Evolutionary conservation across 1,284 basidiomycete genomes (phyloP).

Genomic region (Ceratobasidium sp.): DNA sequence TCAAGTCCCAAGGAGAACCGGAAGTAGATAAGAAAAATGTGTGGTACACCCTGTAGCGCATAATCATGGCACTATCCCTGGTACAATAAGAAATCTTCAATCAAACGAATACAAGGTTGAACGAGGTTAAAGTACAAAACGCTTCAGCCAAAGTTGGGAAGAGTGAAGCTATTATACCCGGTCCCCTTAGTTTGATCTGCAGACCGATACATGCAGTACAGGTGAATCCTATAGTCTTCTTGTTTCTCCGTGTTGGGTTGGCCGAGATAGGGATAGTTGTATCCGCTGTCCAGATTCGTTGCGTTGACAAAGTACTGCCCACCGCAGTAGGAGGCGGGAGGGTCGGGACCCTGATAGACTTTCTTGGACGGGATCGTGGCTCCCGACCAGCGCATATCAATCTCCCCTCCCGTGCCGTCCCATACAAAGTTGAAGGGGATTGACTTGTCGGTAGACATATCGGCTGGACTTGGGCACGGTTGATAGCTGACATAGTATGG

Average conservation of each 20-base stretch:
- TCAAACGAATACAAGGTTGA: too few relatives aligned
- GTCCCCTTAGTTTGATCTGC: neutral
- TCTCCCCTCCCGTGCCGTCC: neutral
- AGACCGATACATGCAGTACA: neutral
- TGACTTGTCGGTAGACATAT: neutral
- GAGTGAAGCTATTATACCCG: neutral
- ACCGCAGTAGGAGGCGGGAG: neutral
- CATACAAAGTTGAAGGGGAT: constrained; percentile 16
- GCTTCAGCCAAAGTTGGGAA: neutral
- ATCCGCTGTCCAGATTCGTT: neutral
- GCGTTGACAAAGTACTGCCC: neutral
- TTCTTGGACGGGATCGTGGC: neutral
- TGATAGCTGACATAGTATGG: neutral
- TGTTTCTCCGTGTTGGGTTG: neutral
- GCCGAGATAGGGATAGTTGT: neutral
- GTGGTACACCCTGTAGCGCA: too few relatives aligned
- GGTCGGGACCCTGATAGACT: neutral
- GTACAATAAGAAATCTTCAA: too few relatives aligned
- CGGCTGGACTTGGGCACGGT: neutral
- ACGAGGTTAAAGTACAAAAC: too few relatives aligned
- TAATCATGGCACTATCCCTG: too few relatives aligned
- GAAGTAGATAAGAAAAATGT: too few relatives aligned
- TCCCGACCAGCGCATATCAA: neutral
- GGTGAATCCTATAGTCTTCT: neutral
- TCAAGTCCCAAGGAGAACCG: too few relatives aligned